These are phyloP conservation scores for Podospora pseudocomata DNA, from an alignment of 495 filamentous ascomycete genomes.

Conservation along the genomic window DNA sequence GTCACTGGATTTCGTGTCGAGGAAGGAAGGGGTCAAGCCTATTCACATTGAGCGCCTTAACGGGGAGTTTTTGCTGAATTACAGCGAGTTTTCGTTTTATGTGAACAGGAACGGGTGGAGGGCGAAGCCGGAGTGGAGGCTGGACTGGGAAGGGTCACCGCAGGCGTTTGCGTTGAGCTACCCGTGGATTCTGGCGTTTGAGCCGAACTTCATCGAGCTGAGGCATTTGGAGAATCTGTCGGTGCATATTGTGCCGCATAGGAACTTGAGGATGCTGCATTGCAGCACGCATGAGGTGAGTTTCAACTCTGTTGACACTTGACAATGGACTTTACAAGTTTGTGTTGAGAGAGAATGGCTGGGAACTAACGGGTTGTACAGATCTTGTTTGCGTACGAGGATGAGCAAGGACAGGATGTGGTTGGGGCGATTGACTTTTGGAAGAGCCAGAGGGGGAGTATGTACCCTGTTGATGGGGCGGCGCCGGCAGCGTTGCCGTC, in stretches of 20 bases:
- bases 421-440: conserved; percentile 97
- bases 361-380: conserved; percentile 27
- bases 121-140: conserved; percentile 90
- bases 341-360: neutral
- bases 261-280: conserved; percentile 95
- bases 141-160: conserved; percentile 94
- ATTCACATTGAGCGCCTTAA: conserved; percentile 96
- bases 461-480: conserved; percentile 15
- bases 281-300: conserved; percentile 92
- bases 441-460: conserved; percentile 55
- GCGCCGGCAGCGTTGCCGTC: neutral
- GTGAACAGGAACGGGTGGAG: conserved; percentile 99
- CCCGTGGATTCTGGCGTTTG: conserved; percentile 95
- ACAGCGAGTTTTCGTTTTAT: conserved; percentile 97
- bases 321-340: neutral
- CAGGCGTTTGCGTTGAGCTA: conserved; percentile 87
- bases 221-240: conserved; percentile 88
- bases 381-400: conserved; percentile 96
- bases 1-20: conserved; percentile 90
- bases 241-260: conserved; percentile 90
- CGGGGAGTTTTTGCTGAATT: conserved; percentile 95
- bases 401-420: conserved; percentile 90
- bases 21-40: conserved; percentile 89
- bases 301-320: conserved; percentile 15
- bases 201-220: conserved; percentile 98